A percentile compares a stretch with the other conserved stretches of the same genome.
These are phyloP conservation scores for Penicillium decumbens DNA, from an alignment of 2,329 filamentous ascomycete genomes.

Conservation along the genomic window DNA sequence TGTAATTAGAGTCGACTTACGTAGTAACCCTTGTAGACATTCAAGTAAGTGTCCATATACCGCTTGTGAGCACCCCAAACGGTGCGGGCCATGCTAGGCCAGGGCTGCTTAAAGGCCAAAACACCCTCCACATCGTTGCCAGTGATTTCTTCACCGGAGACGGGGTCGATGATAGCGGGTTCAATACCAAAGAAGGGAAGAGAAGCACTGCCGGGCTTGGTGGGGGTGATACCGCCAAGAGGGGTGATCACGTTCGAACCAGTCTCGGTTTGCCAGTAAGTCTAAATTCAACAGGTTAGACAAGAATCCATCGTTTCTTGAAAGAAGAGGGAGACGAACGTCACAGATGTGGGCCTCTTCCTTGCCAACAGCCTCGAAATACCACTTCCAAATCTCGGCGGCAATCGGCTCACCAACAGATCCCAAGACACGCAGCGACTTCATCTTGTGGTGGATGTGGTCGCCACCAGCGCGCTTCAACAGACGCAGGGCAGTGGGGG, in stretches of 20 bases:
- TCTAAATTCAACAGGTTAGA: slow-evolving; percentile 51
- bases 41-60: slow-evolving; percentile 98
- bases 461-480: slow-evolving; percentile 94
- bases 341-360: slow-evolving; percentile 90
- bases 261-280: slow-evolving; percentile 99
- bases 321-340: slow-evolving; percentile 55
- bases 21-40: slow-evolving; percentile 97
- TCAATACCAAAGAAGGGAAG: slow-evolving; percentile 98
- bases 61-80: slow-evolving; percentile 97
- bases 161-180: slow-evolving; percentile 93
- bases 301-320: not conserved
- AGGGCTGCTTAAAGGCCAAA: slow-evolving; percentile 92
- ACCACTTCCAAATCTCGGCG: slow-evolving; percentile 99
- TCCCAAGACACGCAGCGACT: slow-evolving; percentile 80
- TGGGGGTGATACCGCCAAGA: slow-evolving; percentile 85
- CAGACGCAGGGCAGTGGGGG: slow-evolving; percentile 84
- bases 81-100: slow-evolving; percentile 97
- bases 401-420: slow-evolving; percentile 97
- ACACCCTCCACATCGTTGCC: slow-evolving; percentile 98
- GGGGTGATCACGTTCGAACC: slow-evolving; percentile 95
- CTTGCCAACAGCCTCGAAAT: slow-evolving; percentile 90
- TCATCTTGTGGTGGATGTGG: slow-evolving; percentile 85
- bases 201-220: slow-evolving; percentile 93
- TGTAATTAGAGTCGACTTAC: slow-evolving; percentile 50
- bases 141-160: slow-evolving; percentile 85